These are phyloP conservation scores for Fonsecaea nubica DNA, from an alignment of 2,329 filamentous ascomycete species.

Conservation along the genomic window DNA sequence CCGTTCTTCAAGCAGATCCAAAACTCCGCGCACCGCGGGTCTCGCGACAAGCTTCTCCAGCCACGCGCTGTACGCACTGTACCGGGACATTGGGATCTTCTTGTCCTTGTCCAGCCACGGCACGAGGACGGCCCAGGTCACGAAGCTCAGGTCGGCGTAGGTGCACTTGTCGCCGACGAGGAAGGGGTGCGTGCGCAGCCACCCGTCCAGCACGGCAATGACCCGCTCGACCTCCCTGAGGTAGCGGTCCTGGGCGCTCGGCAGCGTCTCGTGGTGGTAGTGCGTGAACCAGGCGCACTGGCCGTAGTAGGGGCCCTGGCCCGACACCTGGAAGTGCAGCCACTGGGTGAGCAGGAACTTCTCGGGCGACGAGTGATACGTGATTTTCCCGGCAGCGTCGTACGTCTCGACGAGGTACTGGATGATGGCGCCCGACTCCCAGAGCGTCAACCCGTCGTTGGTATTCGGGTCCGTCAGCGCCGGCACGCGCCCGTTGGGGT, in stretches of 20 bases:
- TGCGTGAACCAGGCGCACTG: slow-evolving; percentile 53
- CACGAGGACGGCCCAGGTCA: slow-evolving; percentile 42
- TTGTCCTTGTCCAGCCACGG: slow-evolving; percentile 8
- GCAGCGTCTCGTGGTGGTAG: slow-evolving; percentile 53
- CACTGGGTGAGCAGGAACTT: slow-evolving; percentile 52
- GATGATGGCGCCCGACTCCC: slow-evolving; percentile 56
- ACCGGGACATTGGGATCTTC: not conserved
- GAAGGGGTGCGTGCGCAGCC: slow-evolving; percentile 42
- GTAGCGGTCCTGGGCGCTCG: slow-evolving; percentile 54
- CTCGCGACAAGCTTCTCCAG: not conserved
- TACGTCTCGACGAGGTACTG: slow-evolving; percentile 55
- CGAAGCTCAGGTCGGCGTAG: slow-evolving; percentile 53
- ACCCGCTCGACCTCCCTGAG: slow-evolving; percentile 55
- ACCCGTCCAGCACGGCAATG: slow-evolving; percentile 52
- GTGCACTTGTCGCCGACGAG: slow-evolving; percentile 53
- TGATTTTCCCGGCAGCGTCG: slow-evolving; percentile 51
- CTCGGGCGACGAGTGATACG: slow-evolving; percentile 46
- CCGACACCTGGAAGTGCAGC: slow-evolving; percentile 54
- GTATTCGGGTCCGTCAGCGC: slow-evolving; percentile 49
- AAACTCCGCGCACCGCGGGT: not conserved
- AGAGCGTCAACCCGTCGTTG: slow-evolving; percentile 45
- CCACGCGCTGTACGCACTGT: not conserved
- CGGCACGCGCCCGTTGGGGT: slow-evolving; percentile 44
- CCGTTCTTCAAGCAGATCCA: not conserved
- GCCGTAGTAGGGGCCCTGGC: slow-evolving; percentile 59